A percentile compares a stretch with the other conserved stretches of the same genome.
These are phyloP conservation scores for Viridothelium virens DNA, from an alignment of 495 filamentous ascomycete genomes.

Conservation along the genomic window DNA sequence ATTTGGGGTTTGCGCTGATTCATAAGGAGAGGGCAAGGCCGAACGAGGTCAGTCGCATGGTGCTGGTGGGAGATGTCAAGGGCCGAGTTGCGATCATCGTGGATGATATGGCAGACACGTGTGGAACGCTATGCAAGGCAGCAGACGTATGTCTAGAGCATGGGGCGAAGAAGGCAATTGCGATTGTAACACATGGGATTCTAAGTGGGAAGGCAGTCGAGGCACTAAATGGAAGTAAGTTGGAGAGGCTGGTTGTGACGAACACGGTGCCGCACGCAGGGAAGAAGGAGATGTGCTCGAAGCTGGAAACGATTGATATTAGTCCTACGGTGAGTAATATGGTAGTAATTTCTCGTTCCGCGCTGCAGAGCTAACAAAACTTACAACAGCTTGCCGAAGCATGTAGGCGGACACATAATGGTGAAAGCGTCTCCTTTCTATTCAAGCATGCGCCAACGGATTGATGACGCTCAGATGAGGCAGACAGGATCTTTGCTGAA, in stretches of 20 bases:
- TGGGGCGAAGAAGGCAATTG: constrained; percentile 78
- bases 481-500: not conserved
- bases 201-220: constrained; percentile 86
- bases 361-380: constrained; percentile 25
- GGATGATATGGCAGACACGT: constrained; percentile 85
- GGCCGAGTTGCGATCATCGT: constrained; percentile 58
- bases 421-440: constrained; percentile 84
- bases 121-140: constrained; percentile 88
- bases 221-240: constrained; percentile 72
- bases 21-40: constrained; percentile 95
- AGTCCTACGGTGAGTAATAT: constrained; percentile 62
- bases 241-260: constrained; percentile 80
- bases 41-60: constrained; percentile 95
- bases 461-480: constrained; percentile 9
- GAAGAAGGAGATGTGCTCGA: constrained; percentile 70
- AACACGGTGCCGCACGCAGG: constrained; percentile 91
- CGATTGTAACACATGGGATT: constrained; percentile 95
- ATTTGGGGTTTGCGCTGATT: constrained; percentile 94
- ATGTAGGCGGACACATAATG: constrained; percentile 89
- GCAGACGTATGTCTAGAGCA: constrained; percentile 86
- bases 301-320: constrained; percentile 86
- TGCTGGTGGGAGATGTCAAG: constrained; percentile 59
- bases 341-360: not conserved
- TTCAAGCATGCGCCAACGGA: constrained; percentile 76
- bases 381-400: constrained; percentile 46